These are phyloP conservation scores for Trebouxiophyceae sp. DNA, from an alignment of 163 green algal genomes.

Conservation along the genomic window DNA sequence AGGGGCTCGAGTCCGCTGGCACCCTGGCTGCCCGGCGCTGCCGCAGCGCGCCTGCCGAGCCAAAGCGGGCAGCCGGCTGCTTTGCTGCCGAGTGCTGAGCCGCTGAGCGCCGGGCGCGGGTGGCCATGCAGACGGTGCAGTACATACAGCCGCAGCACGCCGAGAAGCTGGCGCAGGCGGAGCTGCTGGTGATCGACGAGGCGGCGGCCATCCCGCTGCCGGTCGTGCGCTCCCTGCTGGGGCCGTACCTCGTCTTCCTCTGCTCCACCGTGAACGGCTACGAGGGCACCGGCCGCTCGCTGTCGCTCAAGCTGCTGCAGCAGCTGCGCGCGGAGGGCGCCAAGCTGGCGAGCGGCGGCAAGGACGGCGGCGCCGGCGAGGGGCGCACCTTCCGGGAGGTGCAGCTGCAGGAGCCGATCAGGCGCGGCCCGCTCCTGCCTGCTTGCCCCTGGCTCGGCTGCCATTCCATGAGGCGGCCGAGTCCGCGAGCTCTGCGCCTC, in stretches of 20 bases:
- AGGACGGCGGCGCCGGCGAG: constrained; percentile 1
- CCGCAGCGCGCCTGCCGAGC: too few relatives aligned
- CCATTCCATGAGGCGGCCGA: too few relatives aligned
- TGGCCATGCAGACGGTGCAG: constrained; percentile 50
- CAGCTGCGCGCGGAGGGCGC: constrained; percentile 59
- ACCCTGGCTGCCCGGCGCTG: background rate
- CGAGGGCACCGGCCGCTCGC: constrained; percentile 69
- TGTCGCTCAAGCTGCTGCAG: constrained; percentile 94
- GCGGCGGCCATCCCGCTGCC: constrained; percentile 81
- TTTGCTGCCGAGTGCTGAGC: too few relatives aligned
- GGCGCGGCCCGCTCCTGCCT: constrained; percentile 45
- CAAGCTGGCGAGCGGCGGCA: constrained; percentile 10
- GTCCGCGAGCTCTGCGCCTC: background rate
- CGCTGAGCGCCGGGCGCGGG: too few relatives aligned
- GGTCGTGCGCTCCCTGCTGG: constrained; percentile 79
- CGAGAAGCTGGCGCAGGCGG: constrained; percentile 75
- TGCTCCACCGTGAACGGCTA: constrained; percentile 94
- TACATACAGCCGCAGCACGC: constrained; percentile 94
- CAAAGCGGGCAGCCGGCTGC: too few relatives aligned
- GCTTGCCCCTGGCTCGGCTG: too few relatives aligned
- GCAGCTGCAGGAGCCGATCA: constrained; percentile 84
- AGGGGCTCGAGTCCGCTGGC: too few relatives aligned
- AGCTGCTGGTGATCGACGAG: constrained; percentile 98
- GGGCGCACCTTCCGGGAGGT: constrained; percentile 87
- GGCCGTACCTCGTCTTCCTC: constrained; percentile 97